Conservation (phyloP, 768 basidiomycete genomes). For the Rhodotorula taiwanensis region DNA sequence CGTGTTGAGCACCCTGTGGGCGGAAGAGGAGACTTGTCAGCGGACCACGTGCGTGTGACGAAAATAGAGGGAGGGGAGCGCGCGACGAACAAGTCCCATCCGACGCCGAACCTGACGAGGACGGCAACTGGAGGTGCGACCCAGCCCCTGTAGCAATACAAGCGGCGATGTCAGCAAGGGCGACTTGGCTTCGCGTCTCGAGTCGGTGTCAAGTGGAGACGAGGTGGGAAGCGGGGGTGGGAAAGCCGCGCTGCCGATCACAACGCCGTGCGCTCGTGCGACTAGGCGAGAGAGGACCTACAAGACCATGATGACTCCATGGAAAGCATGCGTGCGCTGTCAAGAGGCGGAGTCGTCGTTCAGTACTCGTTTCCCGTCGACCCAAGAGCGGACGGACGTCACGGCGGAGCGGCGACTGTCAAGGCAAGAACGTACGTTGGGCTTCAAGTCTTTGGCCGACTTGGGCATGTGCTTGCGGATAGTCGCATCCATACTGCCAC, state of each 20-base stretch:
- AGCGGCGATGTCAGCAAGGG: not conserved
- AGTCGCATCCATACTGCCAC: not conserved
- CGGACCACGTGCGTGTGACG: not conserved
- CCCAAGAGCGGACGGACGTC: not conserved
- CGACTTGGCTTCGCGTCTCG: too few species aligned
- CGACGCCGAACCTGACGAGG: constrained; percentile 40
- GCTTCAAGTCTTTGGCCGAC: constrained; percentile 1
- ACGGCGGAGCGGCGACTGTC: not conserved
- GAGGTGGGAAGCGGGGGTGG: not conserved
- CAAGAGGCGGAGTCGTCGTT: not conserved
- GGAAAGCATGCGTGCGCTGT: constrained; percentile 29
- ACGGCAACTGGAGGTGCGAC: constrained; percentile 39
- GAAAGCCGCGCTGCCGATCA: too few species aligned
- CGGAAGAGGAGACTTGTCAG: not conserved
- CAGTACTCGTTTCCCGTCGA: too few species aligned
- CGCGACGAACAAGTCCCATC: constrained; percentile 32
- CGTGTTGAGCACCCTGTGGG: constrained; percentile 37
- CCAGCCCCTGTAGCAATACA: constrained; percentile 32
- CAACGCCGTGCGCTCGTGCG: not conserved
- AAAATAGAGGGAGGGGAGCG: not conserved
- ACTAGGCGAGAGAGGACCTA: not conserved
- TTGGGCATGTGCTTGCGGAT: not conserved
- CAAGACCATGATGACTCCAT: constrained; percentile 26
- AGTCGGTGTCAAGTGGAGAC: too few species aligned
- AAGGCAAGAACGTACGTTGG: not conserved